Base-by-base conservation (phyloP, 2,329 filamentous ascomycete genomes). In the Monilinia fructigena region DNA sequence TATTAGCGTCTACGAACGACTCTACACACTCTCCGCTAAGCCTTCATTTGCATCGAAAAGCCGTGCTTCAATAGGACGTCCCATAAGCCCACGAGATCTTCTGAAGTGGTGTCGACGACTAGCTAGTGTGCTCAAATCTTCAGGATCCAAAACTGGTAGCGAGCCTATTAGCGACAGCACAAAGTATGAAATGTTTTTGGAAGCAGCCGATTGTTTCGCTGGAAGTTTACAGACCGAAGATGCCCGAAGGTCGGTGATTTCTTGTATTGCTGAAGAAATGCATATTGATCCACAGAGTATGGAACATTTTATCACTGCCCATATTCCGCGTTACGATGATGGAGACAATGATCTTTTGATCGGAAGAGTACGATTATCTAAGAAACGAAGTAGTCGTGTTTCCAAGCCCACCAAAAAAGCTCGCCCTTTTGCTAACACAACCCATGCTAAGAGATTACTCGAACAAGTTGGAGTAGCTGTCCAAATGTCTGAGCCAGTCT, bases 191-290 rank as follows among this genome's bases (percentile, higher is more conserved):
- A 96, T 98, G 78, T 97, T 97, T 74, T 86, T 97, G 80, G 95
- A 99, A 75, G 91, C 93, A 0, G 84, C 95, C 63, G 95, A 99
- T 77, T 96, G 93, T 75, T 98, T 99, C 77, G 88, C 92, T 53
- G 91, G 91, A 64, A 92, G 90, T 75, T 81, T 95, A 55, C 89
- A 90, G 12, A 89, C 89, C 66, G 82, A 83, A 40, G 81, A 85
- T 16, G 80, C 87, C 40, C 86, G 87, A 60, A 79, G 81, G 56
- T 78, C 81, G 5, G 80, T 96, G 42, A 85, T 90, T 54, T 81
- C 83, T 58, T 85, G 85, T 55, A 92, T 98, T 68, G 93, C 93
- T 0, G 88, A 96, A 78, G 89, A 93, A 72, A 89, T 99, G 79
- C 91, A 93, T 66, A 87, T 98, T 67, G 89, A 95, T 45, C 88